Evolutionary conservation across 805 yeast genomes (phyloP).

Genomic region (Clavispora carvajalis): DNA sequence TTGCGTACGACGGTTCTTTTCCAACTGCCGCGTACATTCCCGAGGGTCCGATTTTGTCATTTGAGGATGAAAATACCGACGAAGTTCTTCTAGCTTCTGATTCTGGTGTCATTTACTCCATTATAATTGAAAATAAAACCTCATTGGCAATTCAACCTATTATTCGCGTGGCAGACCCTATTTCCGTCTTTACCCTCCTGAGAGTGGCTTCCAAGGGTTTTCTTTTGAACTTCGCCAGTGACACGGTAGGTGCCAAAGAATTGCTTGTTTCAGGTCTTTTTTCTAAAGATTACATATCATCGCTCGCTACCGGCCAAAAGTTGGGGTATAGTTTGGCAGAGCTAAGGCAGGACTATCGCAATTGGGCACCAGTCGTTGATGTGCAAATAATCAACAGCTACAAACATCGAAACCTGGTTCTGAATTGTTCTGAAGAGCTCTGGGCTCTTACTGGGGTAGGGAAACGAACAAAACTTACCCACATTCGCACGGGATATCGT

Average conservation of each 20-base stretch:
- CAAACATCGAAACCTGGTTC: slow-evolving; percentile 14
- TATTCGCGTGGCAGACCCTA: slow-evolving; percentile 30
- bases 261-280: slow-evolving; percentile 20
- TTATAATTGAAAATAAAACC: slow-evolving; percentile 17
- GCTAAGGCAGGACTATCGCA: slow-evolving; percentile 28
- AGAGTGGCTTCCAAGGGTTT: slow-evolving; percentile 11
- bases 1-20: slow-evolving; percentile 23
- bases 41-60: slow-evolving; percentile 11
- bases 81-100: slow-evolving; percentile 31
- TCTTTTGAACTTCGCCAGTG: slow-evolving; percentile 35
- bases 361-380: slow-evolving; percentile 48
- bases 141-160: slow-evolving; percentile 22
- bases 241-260: slow-evolving; percentile 35
- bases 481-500: slow-evolving; percentile 28
- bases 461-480: slow-evolving; percentile 27
- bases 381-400: slow-evolving; percentile 28
- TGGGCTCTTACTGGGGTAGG: slow-evolving; percentile 40
- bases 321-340: slow-evolving; percentile 19
- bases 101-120: slow-evolving; percentile 28
- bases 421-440: slow-evolving; percentile 29
- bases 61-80: slow-evolving; percentile 11
- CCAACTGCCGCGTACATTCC: slow-evolving; percentile 38
- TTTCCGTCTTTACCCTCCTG: slow-evolving; percentile 30
- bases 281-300: slow-evolving; percentile 7
- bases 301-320: slow-evolving; percentile 4